These are phyloP conservation scores for Pneumocystis sp. DNA, from an alignment of 1,139 yeast species.

Conservation along the genomic window DNA sequence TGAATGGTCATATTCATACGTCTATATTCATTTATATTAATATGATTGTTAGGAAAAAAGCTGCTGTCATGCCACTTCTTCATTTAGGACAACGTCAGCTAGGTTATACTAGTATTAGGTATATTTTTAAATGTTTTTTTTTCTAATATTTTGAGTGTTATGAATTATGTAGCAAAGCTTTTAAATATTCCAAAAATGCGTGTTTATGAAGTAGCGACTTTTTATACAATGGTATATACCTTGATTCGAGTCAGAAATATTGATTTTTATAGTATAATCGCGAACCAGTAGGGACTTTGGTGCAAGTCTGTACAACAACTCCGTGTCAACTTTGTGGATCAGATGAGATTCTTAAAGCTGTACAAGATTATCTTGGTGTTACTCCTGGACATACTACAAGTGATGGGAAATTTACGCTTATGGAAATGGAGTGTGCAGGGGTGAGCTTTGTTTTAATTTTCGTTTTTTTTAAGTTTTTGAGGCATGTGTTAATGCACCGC, in stretches of 20 bases:
- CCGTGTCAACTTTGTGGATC: slow-evolving; percentile 82
- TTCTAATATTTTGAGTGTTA: slow-evolving; percentile 34
- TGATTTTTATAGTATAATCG: slow-evolving; percentile 39
- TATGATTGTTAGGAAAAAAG: slow-evolving; percentile 60
- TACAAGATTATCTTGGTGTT: slow-evolving; percentile 45
- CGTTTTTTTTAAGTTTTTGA: neutral
- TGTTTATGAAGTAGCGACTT: slow-evolving; percentile 78
- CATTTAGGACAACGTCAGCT: slow-evolving; percentile 80
- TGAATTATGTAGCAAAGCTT: slow-evolving; percentile 81
- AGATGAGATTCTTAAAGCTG: slow-evolving; percentile 60
- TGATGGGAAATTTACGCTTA: slow-evolving; percentile 65
- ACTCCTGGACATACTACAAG: slow-evolving; percentile 68
- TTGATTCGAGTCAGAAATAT: neutral
- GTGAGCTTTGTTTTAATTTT: neutral
- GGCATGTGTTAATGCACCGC: slow-evolving; percentile 85
- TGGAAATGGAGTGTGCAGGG: slow-evolving; percentile 84
- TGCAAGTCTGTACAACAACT: slow-evolving; percentile 81
- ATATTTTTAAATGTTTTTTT: neutral
- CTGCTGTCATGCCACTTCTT: slow-evolving; percentile 75
- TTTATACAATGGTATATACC: slow-evolving; percentile 52
- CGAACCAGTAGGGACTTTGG: slow-evolving; percentile 72
- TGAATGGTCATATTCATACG: neutral
- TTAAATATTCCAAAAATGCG: slow-evolving; percentile 91
- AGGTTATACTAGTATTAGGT: slow-evolving; percentile 64
- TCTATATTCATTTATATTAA: neutral